A percentile compares a stretch with the other conserved stretches of the same genome.
Conservation (phyloP, 2,329 filamentous ascomycete species). For the Cercospora nicotianae region DNA sequence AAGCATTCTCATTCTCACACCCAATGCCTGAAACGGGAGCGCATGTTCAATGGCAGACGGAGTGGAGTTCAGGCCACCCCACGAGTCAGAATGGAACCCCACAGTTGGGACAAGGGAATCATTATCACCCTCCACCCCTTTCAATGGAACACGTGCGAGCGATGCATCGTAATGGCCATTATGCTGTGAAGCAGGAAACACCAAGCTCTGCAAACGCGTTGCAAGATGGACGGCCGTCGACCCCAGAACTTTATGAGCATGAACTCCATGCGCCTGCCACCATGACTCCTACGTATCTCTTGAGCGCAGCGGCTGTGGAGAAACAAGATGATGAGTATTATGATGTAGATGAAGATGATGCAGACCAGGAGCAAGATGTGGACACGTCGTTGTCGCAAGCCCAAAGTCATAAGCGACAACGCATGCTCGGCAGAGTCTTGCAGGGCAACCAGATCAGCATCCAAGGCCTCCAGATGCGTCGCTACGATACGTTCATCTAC, state of each 20-base stretch:
- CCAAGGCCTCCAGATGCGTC: constrained; percentile 36
- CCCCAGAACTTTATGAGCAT: constrained; percentile 33
- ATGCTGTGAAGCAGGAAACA: neutral
- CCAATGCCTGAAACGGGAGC: neutral
- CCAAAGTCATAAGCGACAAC: constrained; percentile 25
- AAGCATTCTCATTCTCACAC: neutral
- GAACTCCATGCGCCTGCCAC: constrained; percentile 22
- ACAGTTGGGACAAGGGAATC: neutral
- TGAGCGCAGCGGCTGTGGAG: constrained; percentile 46
- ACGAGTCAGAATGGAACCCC: neutral
- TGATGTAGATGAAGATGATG: constrained; percentile 50
- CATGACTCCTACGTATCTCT: constrained; percentile 32
- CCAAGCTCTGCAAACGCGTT: neutral
- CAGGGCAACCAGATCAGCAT: constrained; percentile 33
- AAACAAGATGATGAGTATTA: constrained; percentile 52
- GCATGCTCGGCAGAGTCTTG: constrained; percentile 32
- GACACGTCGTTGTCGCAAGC: constrained; percentile 22
- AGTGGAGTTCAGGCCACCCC: neutral
- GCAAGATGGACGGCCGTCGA: neutral
- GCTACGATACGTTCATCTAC: constrained; percentile 51
- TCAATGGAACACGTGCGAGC: neutral
- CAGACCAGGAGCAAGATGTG: constrained; percentile 48
- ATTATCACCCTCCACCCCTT: neutral
- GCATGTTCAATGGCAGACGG: neutral
- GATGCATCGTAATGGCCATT: neutral